These are phyloP conservation scores for Quillaja saponaria DNA, from an alignment of 306 rosid genomes.

Conservation along the genomic window DNA sequence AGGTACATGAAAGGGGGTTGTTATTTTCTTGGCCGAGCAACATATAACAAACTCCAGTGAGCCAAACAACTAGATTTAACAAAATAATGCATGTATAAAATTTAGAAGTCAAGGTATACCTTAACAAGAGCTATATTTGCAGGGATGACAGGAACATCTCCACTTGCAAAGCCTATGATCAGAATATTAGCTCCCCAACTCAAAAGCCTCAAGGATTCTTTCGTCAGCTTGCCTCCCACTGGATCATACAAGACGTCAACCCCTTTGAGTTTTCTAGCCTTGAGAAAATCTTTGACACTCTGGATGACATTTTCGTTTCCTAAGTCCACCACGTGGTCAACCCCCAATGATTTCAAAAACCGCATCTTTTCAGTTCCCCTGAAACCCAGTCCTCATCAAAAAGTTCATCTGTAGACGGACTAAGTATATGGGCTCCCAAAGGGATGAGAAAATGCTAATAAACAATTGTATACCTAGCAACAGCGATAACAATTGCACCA, in stretches of 20 bases:
- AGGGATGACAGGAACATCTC: constrained; percentile 91
- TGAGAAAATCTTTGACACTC: constrained; percentile 72
- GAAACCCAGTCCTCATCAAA: constrained; percentile 21
- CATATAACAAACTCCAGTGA: constrained; percentile 13
- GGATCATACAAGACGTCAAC: constrained; percentile 93
- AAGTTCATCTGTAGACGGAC: constrained; percentile 7
- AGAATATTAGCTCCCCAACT: constrained; percentile 92
- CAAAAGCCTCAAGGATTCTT: constrained; percentile 71
- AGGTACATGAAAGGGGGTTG: too few relatives aligned
- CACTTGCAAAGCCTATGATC: constrained; percentile 92
- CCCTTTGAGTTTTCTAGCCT: constrained; percentile 74
- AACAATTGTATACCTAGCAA: constrained; percentile 64
- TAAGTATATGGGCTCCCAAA: neutral
- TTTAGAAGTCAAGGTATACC: constrained; percentile 45
- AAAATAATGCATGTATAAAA: constrained; percentile 18
- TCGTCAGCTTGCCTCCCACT: constrained; percentile 84
- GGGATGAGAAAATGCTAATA: constrained; percentile 15
- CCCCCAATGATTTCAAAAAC: constrained; percentile 70
- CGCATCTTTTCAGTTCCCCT: constrained; percentile 86
- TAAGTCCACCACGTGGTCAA: constrained; percentile 91
- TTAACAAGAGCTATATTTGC: constrained; percentile 88
- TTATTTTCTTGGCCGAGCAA: too few relatives aligned
- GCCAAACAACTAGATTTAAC: constrained; percentile 3
- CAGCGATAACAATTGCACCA: constrained; percentile 88
- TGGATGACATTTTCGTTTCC: constrained; percentile 53